phyloP scores from a whole-genome alignment of 805 yeast species.

The Brettanomyces custersianus region DNA sequence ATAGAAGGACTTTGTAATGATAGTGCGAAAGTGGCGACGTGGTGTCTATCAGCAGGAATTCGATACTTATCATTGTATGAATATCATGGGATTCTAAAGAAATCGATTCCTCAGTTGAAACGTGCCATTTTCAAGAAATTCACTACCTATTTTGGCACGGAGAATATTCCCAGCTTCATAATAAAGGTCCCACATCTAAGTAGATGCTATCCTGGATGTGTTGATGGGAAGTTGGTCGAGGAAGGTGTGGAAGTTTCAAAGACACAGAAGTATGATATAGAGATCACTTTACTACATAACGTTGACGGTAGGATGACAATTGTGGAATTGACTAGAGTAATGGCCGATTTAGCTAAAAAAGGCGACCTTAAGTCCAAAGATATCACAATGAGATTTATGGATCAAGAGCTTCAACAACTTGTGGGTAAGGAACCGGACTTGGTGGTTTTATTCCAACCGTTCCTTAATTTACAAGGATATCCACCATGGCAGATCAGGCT shows the following conservation, averaged over 20 bases:
- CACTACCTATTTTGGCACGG: slow-evolving; percentile 65
- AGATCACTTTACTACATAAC: slow-evolving; percentile 56
- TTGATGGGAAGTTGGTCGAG: slow-evolving; percentile 25
- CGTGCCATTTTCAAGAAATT: slow-evolving; percentile 50
- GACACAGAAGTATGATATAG: slow-evolving; percentile 36
- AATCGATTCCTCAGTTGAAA: slow-evolving; percentile 45
- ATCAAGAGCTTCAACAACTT: slow-evolving; percentile 60
- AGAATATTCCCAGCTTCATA: slow-evolving; percentile 51
- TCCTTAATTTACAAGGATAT: slow-evolving; percentile 81
- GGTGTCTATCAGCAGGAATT: slow-evolving; percentile 89
- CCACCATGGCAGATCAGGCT: slow-evolving; percentile 98
- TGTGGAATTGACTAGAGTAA: slow-evolving; percentile 77
- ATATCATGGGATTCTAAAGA: slow-evolving; percentile 58
- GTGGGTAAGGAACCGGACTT: slow-evolving; percentile 94
- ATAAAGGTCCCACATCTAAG: slow-evolving; percentile 64
- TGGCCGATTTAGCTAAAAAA: slow-evolving; percentile 63
- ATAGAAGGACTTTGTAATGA: slow-evolving; percentile 71
- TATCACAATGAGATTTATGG: slow-evolving; percentile 66
- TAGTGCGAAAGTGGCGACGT: slow-evolving; percentile 67
- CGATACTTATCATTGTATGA: slow-evolving; percentile 69
- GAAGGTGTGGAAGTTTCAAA: slow-evolving; percentile 8
- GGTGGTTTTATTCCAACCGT: slow-evolving; percentile 76
- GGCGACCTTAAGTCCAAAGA: slow-evolving; percentile 56
- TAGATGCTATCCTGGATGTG: slow-evolving; percentile 33
- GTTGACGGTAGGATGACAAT: slow-evolving; percentile 87